These are phyloP conservation scores for Dendrobium nobile DNA, from an alignment of 106 monocot species.

Conservation along the genomic window DNA sequence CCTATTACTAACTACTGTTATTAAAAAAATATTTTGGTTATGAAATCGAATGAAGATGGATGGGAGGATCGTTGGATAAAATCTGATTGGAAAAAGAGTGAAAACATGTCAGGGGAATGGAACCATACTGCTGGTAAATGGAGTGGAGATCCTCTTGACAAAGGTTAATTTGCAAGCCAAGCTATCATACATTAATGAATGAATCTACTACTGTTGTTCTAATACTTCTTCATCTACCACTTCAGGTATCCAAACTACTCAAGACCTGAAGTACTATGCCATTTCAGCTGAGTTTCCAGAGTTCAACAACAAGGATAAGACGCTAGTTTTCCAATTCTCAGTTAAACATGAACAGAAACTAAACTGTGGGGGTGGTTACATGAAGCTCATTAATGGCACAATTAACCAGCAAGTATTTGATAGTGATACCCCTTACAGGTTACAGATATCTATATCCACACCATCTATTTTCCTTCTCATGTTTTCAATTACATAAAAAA, in stretches of 20 bases:
- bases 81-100: conserved; percentile 36
- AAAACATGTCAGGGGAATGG: conserved; percentile 34
- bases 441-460: neutral
- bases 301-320: conserved; percentile 64
- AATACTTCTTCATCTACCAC: neutral
- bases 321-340: conserved; percentile 60
- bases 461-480: neutral
- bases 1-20: neutral
- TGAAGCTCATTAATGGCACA: conserved; percentile 71
- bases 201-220: neutral
- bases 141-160: conserved; percentile 31
- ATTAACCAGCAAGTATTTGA: conserved; percentile 67
- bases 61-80: conserved; percentile 32
- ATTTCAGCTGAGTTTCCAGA: conserved; percentile 67
- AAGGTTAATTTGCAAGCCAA: conserved; percentile 10
- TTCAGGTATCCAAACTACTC: conserved; percentile 60
- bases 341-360: conserved; percentile 87
- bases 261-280: conserved; percentile 57
- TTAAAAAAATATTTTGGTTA: neutral
- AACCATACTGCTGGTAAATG: conserved; percentile 32
- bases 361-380: conserved; percentile 79
- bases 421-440: conserved; percentile 75
- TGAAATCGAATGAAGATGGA: conserved; percentile 16
- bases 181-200: neutral
- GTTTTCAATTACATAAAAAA: neutral